Conservation (phyloP, 148 eudicot species). For the Arctostaphylos glauca region DNA sequence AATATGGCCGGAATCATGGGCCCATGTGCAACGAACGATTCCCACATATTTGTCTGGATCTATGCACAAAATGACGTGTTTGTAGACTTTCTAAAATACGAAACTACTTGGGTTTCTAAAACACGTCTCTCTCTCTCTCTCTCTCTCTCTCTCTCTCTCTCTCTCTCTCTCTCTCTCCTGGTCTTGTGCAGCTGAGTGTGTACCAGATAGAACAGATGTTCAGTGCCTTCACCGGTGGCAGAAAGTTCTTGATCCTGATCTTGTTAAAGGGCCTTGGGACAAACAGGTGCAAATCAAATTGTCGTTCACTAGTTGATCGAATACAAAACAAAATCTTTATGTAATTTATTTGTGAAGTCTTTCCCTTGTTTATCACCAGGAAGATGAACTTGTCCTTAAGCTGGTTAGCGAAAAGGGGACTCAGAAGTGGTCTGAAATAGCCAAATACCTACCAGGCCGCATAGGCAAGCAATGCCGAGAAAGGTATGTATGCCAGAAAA, state of each 20-base stretch:
- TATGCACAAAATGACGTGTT: too few relatives aligned
- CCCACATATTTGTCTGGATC: too few relatives aligned
- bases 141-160: slow-evolving; percentile 1
- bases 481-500: slow-evolving; percentile 45
- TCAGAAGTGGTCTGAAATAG: slow-evolving; percentile 70
- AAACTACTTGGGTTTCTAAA: not conserved
- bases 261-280: slow-evolving; percentile 80
- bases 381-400: slow-evolving; percentile 68
- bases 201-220: slow-evolving; percentile 70
- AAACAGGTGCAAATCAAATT: slow-evolving; percentile 50
- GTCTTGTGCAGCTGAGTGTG: slow-evolving; percentile 53
- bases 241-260: slow-evolving; percentile 77
- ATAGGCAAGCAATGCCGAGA: slow-evolving; percentile 88
- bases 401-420: slow-evolving; percentile 58
- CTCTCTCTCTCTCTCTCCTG: slow-evolving; percentile 2
- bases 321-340: not conserved
- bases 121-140: not conserved
- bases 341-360: not conserved
- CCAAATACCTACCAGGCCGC: slow-evolving; percentile 69
- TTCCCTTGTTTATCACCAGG: slow-evolving; percentile 35
- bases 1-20: too few relatives aligned
- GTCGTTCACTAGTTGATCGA: not conserved
- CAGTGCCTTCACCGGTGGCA: slow-evolving; percentile 95
- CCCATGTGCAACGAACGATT: too few relatives aligned
- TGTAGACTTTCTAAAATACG: too few relatives aligned